Evolutionary conservation across 257 asterid genomes (phyloP), one percentile per base, ranked within the genome.

Genomic region (Lantana camara): DNA sequence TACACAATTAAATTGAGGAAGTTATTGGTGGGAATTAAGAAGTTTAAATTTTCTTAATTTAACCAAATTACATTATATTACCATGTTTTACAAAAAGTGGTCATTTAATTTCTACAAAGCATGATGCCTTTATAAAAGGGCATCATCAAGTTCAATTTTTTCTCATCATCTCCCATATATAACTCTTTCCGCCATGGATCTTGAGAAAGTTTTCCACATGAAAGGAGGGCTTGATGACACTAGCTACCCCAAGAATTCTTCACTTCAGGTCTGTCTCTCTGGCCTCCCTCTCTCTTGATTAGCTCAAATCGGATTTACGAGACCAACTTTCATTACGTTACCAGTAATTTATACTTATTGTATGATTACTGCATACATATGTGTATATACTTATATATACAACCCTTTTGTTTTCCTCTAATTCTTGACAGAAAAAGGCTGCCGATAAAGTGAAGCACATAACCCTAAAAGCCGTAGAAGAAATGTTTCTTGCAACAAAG

Each of bases 201-300:
- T 86, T 46, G 81, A 81, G 76, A 77, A 82, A 58, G 58, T 67
- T 24, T 86, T 86, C 85, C 95, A 83, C 76, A 86, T 83, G 95
- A 83, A 69, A 4, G 90, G 88, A 17, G 95, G 95, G 12, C 63
- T 30, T 13, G 86, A 82, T 23, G 40, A 35, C 77, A 79, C 16
- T 13, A 86, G 95, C 78, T 86, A 86, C 41, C 73, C 76, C 66
- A 58, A 58, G 7, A 86, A 86, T 56, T 86, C 90, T 27, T 77
- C 83, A 45, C 84, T 85, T 66, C 94, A 85, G 83, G 94, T 85
- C 34, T 51, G 38, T 57, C 9, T 16, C 2, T 19, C 15, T 47
- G 42, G 14, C 19, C 15, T 41, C 44, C 53, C 9, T 16, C 4
- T 19, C 15, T 47, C 48, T 42, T 8, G 7, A 30, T 30, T 30